These are phyloP conservation scores for Fusarium kyushuense DNA, from an alignment of 2,329 filamentous ascomycete genomes.

Conservation along the genomic window DNA sequence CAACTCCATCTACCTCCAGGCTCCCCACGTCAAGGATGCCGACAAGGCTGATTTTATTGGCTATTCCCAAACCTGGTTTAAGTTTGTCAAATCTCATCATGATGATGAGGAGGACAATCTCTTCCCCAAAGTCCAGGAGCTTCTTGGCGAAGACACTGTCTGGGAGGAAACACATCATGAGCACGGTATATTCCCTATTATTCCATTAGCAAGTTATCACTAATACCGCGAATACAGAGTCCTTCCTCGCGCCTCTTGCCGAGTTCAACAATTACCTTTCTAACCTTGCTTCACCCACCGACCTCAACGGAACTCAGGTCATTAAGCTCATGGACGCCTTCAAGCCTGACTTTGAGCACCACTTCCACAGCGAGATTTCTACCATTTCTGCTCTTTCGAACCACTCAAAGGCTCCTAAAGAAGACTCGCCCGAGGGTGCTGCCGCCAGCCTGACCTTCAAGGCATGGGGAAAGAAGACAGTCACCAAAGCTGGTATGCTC, in stretches of 20 bases:
- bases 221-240: conserved; percentile 44
- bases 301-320: conserved; percentile 60
- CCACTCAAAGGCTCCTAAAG: conserved; percentile 64
- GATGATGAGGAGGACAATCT: conserved; percentile 69
- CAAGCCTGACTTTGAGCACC: conserved; percentile 62
- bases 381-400: conserved; percentile 63
- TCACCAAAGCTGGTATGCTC: conserved; percentile 69
- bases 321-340: conserved; percentile 64
- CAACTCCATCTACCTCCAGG: conserved; percentile 73
- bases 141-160: conserved; percentile 63
- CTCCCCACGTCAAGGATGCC: conserved; percentile 61
- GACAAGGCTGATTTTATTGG: conserved; percentile 69
- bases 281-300: conserved; percentile 55
- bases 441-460: conserved; percentile 66
- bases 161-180: conserved; percentile 66
- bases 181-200: conserved; percentile 57
- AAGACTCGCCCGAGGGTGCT: conserved; percentile 59
- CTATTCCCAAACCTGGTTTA: conserved; percentile 69
- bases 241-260: conserved; percentile 64
- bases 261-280: conserved; percentile 66
- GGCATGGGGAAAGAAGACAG: conserved; percentile 71
- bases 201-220: background rate
- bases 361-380: conserved; percentile 67
- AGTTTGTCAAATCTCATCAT: conserved; percentile 70
- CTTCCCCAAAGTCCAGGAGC: conserved; percentile 66